Conservation (phyloP, 305 asterid species). For the Plantago rigida region DNA sequence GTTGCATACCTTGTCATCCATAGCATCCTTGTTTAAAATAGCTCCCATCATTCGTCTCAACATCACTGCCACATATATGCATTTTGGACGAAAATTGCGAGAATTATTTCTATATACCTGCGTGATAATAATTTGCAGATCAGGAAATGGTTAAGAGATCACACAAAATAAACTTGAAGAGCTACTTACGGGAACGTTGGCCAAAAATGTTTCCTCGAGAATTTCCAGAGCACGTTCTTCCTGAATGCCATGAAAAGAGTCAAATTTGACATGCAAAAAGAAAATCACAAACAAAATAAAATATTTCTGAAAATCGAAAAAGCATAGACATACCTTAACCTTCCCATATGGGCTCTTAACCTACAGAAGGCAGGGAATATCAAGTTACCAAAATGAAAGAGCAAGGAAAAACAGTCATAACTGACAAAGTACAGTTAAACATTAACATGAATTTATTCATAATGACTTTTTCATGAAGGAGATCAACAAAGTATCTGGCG, state of each 20-base stretch:
- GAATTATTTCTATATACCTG: conserved; percentile 62
- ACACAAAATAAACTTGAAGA: conserved; percentile 19
- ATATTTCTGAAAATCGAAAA: conserved; percentile 7
- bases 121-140: conserved; percentile 16
- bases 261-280: conserved; percentile 15
- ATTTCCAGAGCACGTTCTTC: conserved; percentile 61
- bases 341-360: conserved; percentile 37
- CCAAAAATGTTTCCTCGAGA: conserved; percentile 66
- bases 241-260: conserved; percentile 32
- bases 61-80: conserved; percentile 92
- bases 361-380: conserved; percentile 31
- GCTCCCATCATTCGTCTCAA: conserved; percentile 96
- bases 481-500: no score
- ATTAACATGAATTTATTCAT: conserved; percentile 1
- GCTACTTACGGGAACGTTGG: conserved; percentile 67
- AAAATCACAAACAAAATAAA: conserved; percentile 7
- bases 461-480: no score
- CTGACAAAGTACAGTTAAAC: neutral
- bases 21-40: conserved; percentile 80
- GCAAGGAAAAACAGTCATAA: neutral
- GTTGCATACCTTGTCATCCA: conserved; percentile 82
- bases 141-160: conserved; percentile 18
- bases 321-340: conserved; percentile 32
- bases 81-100: conserved; percentile 84
- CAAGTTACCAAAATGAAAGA: conserved; percentile 9